These are phyloP conservation scores for Trametopsis cervina DNA, from an alignment of 768 basidiomycete genomes.

Conservation along the genomic window DNA sequence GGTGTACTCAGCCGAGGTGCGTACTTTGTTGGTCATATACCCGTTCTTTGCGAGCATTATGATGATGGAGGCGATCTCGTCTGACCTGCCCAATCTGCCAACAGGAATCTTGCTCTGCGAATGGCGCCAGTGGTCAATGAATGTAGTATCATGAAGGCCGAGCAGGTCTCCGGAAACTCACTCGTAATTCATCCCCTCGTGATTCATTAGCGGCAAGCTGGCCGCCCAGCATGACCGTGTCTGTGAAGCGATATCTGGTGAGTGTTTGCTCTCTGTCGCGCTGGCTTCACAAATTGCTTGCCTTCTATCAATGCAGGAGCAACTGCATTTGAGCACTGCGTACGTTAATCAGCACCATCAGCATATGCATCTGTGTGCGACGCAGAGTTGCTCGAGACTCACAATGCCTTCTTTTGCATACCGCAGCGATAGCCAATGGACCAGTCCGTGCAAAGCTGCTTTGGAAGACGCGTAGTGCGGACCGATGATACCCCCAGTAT, in stretches of 20 bases:
- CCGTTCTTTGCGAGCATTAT: slow-evolving; percentile 42
- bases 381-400: slow-evolving; percentile 13
- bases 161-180: background rate
- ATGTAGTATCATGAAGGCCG: background rate
- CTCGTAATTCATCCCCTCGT: too few relatives aligned
- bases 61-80: slow-evolving; percentile 46
- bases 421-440: slow-evolving; percentile 47
- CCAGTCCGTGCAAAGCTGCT: slow-evolving; percentile 44
- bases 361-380: background rate
- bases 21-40: slow-evolving; percentile 54
- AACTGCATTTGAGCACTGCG: slow-evolving; percentile 19
- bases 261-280: too few relatives aligned
- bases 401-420: slow-evolving; percentile 47
- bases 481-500: slow-evolving; percentile 46
- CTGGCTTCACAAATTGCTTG: slow-evolving; percentile 13
- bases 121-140: background rate
- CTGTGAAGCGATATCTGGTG: slow-evolving; percentile 23
- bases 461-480: slow-evolving; percentile 54
- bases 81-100: slow-evolving; percentile 42
- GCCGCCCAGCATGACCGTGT: slow-evolving; percentile 43
- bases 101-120: slow-evolving; percentile 40
- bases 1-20: too few relatives aligned
- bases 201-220: slow-evolving; percentile 26
- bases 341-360: background rate
- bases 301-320: slow-evolving; percentile 45